Conservation (phyloP, 2,329 filamentous ascomycete genomes). For the Lojkania enalia region DNA sequence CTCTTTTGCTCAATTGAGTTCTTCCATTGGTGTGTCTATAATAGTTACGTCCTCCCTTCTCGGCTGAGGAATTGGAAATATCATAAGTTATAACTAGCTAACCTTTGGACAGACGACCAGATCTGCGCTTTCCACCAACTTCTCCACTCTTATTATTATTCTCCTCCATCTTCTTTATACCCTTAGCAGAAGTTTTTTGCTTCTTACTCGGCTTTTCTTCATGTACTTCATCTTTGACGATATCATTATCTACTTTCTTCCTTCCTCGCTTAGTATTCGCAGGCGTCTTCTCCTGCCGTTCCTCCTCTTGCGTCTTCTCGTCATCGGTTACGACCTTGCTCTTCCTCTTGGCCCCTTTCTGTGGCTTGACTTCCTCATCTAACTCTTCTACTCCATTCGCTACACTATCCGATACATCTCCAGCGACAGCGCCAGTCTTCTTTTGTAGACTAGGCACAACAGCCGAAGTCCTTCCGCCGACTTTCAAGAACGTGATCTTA, state of each 20-base stretch:
- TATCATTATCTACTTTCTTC: conserved; percentile 23
- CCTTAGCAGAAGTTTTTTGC: conserved; percentile 23
- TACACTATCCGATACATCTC: conserved; percentile 51
- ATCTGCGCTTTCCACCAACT: conserved; percentile 5
- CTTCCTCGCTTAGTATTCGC: conserved; percentile 24
- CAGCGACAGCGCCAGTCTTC: conserved; percentile 67
- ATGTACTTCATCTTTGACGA: conserved; percentile 22
- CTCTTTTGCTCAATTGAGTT: no score
- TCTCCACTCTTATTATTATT: conserved; percentile 6
- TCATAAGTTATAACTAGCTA: no score
- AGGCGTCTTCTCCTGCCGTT: conserved; percentile 14
- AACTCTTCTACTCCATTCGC: conserved; percentile 24
- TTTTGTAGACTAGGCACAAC: conserved; percentile 85
- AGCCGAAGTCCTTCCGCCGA: conserved; percentile 89
- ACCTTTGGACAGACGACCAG: conserved; percentile 13
- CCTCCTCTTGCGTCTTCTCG: conserved; percentile 22
- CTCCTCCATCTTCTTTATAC: conserved; percentile 17
- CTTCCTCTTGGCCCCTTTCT: conserved; percentile 44
- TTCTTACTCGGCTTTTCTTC: conserved; percentile 30
- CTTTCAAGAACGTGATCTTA: conserved; percentile 82
- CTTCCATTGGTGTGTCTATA: no score
- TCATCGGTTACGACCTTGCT: conserved; percentile 28
- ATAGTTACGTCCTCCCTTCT: no score
- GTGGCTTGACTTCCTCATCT: conserved; percentile 29
- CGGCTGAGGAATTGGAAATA: no score